These are phyloP conservation scores for Gossypium raimondii DNA, from an alignment of 345 rosid species.

Conservation along the genomic window DNA sequence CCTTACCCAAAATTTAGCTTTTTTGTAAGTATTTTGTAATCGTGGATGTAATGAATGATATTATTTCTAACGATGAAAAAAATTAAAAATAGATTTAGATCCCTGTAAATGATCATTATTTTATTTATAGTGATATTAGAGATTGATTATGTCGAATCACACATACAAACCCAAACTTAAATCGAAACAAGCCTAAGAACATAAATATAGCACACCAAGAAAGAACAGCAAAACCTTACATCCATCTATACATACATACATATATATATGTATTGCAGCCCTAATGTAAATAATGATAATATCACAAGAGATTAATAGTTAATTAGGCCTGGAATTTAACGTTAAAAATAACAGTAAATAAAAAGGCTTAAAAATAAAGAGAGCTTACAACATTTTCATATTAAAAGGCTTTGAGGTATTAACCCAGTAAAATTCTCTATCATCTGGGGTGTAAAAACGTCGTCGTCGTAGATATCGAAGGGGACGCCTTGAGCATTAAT, in stretches of 20 bases:
- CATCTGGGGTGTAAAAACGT: conserved; percentile 1
- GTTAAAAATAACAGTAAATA: neutral
- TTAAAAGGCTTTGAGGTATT: neutral
- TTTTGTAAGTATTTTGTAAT: too few relatives aligned
- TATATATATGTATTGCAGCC: neutral
- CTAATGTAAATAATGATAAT: neutral
- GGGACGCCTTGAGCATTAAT: neutral
- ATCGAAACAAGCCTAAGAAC: neutral
- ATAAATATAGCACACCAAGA: neutral
- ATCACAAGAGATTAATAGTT: neutral
- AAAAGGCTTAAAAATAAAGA: neutral
- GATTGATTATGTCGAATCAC: neutral
- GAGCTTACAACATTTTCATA: neutral
- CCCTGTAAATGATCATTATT: too few relatives aligned
- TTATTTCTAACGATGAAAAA: too few relatives aligned
- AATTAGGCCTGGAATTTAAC: too few relatives aligned
- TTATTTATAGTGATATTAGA: neutral
- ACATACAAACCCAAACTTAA: neutral
- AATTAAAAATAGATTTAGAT: too few relatives aligned
- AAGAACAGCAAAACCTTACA: too few relatives aligned
- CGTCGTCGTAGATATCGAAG: neutral
- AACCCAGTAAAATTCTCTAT: conserved; percentile 3
- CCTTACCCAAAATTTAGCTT: too few relatives aligned
- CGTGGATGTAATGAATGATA: too few relatives aligned
- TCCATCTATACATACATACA: neutral